Base-by-base conservation (phyloP, 179 eudicot genomes). In the Nepenthes alata region DNA sequence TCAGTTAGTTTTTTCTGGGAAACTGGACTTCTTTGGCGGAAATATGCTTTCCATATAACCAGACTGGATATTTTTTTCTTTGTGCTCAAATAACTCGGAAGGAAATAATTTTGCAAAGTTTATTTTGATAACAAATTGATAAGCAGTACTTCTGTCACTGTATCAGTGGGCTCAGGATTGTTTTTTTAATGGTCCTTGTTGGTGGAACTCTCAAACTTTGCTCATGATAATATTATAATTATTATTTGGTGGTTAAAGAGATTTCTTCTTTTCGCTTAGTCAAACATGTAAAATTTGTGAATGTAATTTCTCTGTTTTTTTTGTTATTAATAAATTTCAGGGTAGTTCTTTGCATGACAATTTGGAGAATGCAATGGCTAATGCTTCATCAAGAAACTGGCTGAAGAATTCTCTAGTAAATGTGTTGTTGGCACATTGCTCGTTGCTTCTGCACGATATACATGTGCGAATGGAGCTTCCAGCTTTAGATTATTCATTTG, bases 341-440 rank as follows among this genome's bases (percentile, higher is more conserved):
- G 99, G 97, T 47, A 72, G 74, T 71, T 81, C 79, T 62, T 62
- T 94, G 75, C 93, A 87, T 80, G 86, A 74, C 57, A 73, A 69
- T 60, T 45, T 94, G 70, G 77, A 80, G 70, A 87, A 65, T 55
- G 60, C 84, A 59, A 67, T 83, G 39, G 76, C 39, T 14, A 63
- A 56, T 41, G 57, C 69, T 50, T 61, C 72, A 53, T 60, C 67
- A 12, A 67, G 66, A 71, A 73, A 67, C 51, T 57, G 75, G 76
- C 65, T 72, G 37, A 73, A 63, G 67, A 74, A 63, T 68, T 82
- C 85, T 56, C 38, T 82, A 58, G 66, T 66, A 11, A 78, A 78
- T 75, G 71, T 73, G 59, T 52, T 84, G 37, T 70, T 85, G 66
- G 63, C 70, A 39, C 77, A 69, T 65, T 73, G 89, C 78, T 74